phyloP scores from a whole-genome alignment of 495 filamentous ascomycete species.

The Penicillium desertorum region DNA sequence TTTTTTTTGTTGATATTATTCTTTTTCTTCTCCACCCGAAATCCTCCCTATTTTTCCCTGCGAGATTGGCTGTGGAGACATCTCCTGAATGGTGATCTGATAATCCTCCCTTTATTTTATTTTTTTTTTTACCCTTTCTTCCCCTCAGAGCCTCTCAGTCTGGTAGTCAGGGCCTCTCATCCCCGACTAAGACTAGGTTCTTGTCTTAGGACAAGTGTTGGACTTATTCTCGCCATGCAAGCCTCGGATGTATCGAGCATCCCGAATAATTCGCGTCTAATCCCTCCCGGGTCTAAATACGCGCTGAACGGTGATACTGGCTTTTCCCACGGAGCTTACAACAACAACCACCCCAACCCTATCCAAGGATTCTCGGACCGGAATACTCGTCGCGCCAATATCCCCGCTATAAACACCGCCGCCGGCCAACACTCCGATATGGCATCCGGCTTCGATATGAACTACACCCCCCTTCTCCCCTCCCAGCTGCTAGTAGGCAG shows the following conservation, averaged over 20 bases:
- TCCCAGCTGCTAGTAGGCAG: slow-evolving; percentile 93
- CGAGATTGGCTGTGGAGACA: slow-evolving; percentile 5
- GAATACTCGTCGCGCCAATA: slow-evolving; percentile 77
- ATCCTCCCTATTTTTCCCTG: slow-evolving; percentile 2
- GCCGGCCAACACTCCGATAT: slow-evolving; percentile 66
- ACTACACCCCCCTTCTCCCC: slow-evolving; percentile 92
- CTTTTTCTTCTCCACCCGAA: slow-evolving; percentile 59
- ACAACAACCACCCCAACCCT: slow-evolving; percentile 65
- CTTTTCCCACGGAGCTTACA: slow-evolving; percentile 88
- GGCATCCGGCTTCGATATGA: slow-evolving; percentile 92
- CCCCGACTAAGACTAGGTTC: slow-evolving; percentile 8
- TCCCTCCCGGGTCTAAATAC: slow-evolving; percentile 63
- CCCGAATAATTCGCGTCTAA: slow-evolving; percentile 53
- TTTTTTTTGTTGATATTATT: slow-evolving; percentile 32
- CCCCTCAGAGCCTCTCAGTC: slow-evolving; percentile 8
- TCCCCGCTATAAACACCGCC: slow-evolving; percentile 89
- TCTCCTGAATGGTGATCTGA: slow-evolving; percentile 21
- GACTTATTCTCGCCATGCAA: slow-evolving; percentile 71
- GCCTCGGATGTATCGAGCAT: slow-evolving; percentile 63
- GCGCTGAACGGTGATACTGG: slow-evolving; percentile 69
- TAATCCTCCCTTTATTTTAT: slow-evolving; percentile 6
- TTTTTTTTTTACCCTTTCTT: neutral
- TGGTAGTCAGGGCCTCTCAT: slow-evolving; percentile 7
- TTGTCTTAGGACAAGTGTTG: slow-evolving; percentile 13
- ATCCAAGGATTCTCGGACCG: slow-evolving; percentile 74